A percentile compares a stretch with the other conserved stretches of the same genome.
Conservation (phyloP, 2,329 filamentous ascomycete species). For the Atkinsonella hypoxylon region DNA sequence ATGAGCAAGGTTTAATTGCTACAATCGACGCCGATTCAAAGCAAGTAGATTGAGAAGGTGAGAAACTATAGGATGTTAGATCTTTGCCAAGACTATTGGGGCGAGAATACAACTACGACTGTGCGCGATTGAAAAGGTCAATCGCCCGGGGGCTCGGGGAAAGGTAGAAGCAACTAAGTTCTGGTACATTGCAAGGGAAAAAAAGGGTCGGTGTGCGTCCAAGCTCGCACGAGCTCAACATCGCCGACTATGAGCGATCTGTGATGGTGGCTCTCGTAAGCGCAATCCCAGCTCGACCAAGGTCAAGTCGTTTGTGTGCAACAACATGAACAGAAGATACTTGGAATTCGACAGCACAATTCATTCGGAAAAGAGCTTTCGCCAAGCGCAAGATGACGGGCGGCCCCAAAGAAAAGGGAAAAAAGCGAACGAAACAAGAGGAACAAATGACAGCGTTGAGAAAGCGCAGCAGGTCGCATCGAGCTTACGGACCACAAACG, state of each 20-base stretch:
- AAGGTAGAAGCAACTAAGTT: background rate
- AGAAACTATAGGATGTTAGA: background rate
- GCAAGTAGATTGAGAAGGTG: background rate
- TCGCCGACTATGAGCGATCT: background rate
- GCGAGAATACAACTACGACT: background rate
- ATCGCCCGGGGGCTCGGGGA: background rate
- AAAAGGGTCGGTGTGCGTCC: background rate
- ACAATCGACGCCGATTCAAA: background rate
- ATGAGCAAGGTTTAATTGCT: background rate
- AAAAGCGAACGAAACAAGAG: background rate
- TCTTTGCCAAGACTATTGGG: background rate
- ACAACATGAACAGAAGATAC: background rate
- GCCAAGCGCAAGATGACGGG: background rate
- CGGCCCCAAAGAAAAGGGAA: background rate
- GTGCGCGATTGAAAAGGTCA: background rate
- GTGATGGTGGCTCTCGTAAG: background rate
- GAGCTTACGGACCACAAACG: constrained; percentile 3
- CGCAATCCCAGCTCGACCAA: background rate
- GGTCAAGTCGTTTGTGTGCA: background rate
- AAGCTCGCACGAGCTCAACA: background rate
- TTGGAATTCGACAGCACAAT: background rate
- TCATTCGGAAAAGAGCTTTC: background rate
- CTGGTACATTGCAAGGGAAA: background rate
- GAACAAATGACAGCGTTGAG: background rate
- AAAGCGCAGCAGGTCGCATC: background rate